phyloP scores from a whole-genome alignment of 495 filamentous ascomycete genomes.

The Penicillium lividum region DNA sequence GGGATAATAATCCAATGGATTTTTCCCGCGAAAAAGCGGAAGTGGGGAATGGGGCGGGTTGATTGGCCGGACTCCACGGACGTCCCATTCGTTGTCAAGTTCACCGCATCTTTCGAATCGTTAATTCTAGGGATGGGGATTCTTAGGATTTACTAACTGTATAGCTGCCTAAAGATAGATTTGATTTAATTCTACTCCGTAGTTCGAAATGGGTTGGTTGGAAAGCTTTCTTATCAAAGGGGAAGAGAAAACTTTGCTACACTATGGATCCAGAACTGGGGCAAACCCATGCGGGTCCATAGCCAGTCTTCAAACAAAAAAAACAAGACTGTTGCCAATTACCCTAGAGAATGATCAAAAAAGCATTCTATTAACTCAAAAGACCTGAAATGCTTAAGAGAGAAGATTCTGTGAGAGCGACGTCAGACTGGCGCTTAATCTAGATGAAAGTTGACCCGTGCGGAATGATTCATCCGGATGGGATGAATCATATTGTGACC shows the following conservation, averaged over 20 bases:
- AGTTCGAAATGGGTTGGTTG: not conserved
- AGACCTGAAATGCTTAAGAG: too few species aligned
- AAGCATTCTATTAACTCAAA: too few species aligned
- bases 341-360: not conserved
- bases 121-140: not conserved
- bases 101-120: slow-evolving; percentile 42
- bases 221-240: not conserved
- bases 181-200: not conserved
- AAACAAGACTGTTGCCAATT: not conserved
- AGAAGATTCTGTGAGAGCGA: not conserved
- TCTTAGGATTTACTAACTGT: not conserved
- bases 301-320: not conserved
- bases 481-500: slow-evolving; percentile 33
- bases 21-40: slow-evolving; percentile 30
- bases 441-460: slow-evolving; percentile 16
- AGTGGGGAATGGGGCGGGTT: slow-evolving; percentile 23
- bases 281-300: slow-evolving; percentile 17
- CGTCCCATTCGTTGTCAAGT: slow-evolving; percentile 34
- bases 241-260: slow-evolving; percentile 8
- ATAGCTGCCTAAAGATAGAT: not conserved
- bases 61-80: slow-evolving; percentile 28
- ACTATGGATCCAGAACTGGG: slow-evolving; percentile 5
- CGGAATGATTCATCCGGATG: slow-evolving; percentile 26
- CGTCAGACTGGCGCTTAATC: slow-evolving; percentile 4
- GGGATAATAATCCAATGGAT: slow-evolving; percentile 24